Evolutionary conservation across 1,139 yeast genomes (phyloP), one percentile per base, ranked within the genome.

Genomic region (Debaryomyces sp.): DNA sequence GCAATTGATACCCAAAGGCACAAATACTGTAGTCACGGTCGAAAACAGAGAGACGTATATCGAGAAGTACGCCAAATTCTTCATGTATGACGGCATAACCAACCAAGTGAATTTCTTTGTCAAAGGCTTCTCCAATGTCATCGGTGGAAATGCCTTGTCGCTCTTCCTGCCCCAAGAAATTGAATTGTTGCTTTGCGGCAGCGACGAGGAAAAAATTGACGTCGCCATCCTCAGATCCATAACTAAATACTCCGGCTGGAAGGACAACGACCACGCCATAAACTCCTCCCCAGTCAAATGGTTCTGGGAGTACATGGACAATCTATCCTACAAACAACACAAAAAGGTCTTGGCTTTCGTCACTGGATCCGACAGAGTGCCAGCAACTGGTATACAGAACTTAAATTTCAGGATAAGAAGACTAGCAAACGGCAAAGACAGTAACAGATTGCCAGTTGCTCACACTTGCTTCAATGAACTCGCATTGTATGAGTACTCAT

Each of bases 381-480:
- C 98, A 0, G 96, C 97, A 0, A 89, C 96, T 0, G 99, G 98
- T 0, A 75, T 89, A 18, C 84, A 85, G 41, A 85, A 88, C 48
- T 68, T 92, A 68, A 77, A 77, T 38, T 86, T 92, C 59, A 85
- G 85, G 53, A 81, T 89, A 42, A 77, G 84, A 34, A 70, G 78
- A 47, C 57, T 83, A 18, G 54, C 57, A 18, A 56, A 55, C 26
- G 85, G 86, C 3, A 73, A 69, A 2, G 82, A 80, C 51, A 64
- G 73, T 46, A 70, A 78, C 4, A 71, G 86, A 44, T 68, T 91
- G 26, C 98, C 98, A 0, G 70, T 86, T 9, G 92, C 97, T 0
- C 98, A 92, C 60, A 94, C 98, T 0, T 94, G 98, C 59, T 94
- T 92, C 69, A 92, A 91, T 62, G 97, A 92, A 68, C 66, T 94